Evolutionary conservation across 176 grass and related monocot species (phyloP).

Genomic region (Puccinellia tenuiflora): DNA sequence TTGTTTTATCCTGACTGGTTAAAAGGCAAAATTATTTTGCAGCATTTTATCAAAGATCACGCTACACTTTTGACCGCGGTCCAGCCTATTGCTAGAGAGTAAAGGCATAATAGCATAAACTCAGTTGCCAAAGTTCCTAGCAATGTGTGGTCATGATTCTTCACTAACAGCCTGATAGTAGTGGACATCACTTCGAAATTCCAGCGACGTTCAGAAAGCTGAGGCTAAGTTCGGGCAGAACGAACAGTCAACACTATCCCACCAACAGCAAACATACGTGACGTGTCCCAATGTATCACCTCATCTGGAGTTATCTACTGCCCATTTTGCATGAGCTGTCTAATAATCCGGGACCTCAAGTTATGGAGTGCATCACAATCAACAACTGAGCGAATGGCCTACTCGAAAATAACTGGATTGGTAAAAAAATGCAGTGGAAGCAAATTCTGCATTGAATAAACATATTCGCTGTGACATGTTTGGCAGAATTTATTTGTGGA

Average conservation of each 20-base stretch:
- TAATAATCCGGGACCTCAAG: not conserved
- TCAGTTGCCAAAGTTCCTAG: not conserved
- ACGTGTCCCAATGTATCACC: not conserved
- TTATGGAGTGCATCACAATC: not conserved
- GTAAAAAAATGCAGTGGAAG: not conserved
- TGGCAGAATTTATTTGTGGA: not conserved
- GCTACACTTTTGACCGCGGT: not conserved
- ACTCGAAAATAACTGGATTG: not conserved
- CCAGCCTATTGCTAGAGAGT: not conserved
- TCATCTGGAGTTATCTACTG: not conserved
- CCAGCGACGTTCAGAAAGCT: not conserved
- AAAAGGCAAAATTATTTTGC: not conserved
- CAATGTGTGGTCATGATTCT: conserved; percentile 1
- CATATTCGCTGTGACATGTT: not conserved
- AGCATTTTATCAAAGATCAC: not conserved
- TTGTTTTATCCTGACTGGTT: not conserved
- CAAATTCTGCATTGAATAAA: not conserved
- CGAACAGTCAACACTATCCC: not conserved
- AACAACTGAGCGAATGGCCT: too few relatives aligned
- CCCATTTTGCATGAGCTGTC: not conserved
- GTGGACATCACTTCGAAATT: not conserved
- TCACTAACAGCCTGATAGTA: not conserved
- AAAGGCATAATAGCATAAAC: conserved; percentile 7
- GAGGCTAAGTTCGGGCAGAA: not conserved
- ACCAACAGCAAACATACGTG: not conserved